These are phyloP conservation scores for Talaromyces sp. DNA, from an alignment of 2,329 filamentous ascomycete species.

Conservation along the genomic window DNA sequence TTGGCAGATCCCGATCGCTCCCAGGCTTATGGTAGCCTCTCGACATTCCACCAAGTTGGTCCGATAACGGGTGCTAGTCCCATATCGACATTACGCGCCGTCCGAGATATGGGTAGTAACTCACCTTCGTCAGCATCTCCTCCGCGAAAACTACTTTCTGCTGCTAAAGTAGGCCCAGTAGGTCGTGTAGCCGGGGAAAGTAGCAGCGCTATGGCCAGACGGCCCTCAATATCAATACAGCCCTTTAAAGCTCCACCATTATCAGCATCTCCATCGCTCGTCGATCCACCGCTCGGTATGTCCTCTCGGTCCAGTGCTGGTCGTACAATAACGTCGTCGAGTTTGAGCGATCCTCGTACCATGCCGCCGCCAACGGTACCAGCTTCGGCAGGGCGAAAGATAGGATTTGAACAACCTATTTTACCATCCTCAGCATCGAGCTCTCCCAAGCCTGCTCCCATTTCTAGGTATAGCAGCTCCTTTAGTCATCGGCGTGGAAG, in stretches of 20 bases:
- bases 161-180: conserved; percentile 29
- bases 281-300: conserved; percentile 47
- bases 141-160: conserved; percentile 48
- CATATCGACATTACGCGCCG: conserved; percentile 73
- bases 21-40: conserved; percentile 83
- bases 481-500: conserved; percentile 81
- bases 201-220: conserved; percentile 54
- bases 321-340: conserved; percentile 33
- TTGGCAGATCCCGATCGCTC: conserved; percentile 58
- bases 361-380: conserved; percentile 39
- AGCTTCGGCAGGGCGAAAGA: conserved; percentile 35
- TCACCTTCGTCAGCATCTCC: conserved; percentile 50
- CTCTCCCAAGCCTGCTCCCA: conserved; percentile 73
- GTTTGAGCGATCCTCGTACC: conserved; percentile 38
- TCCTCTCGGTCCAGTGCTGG: conserved; percentile 51
- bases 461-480: conserved; percentile 88
- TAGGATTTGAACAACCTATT: conserved; percentile 52
- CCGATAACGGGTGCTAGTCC: conserved; percentile 76
- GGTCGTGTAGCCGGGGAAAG: conserved; percentile 46
- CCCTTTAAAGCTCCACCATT: conserved; percentile 95
- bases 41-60: conserved; percentile 78
- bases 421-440: conserved; percentile 65
- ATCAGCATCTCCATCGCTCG: conserved; percentile 74
- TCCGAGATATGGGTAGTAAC: conserved; percentile 51
- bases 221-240: conserved; percentile 84